Conservation (phyloP, 345 rosid species). For the Lumnitzera littorea region DNA sequence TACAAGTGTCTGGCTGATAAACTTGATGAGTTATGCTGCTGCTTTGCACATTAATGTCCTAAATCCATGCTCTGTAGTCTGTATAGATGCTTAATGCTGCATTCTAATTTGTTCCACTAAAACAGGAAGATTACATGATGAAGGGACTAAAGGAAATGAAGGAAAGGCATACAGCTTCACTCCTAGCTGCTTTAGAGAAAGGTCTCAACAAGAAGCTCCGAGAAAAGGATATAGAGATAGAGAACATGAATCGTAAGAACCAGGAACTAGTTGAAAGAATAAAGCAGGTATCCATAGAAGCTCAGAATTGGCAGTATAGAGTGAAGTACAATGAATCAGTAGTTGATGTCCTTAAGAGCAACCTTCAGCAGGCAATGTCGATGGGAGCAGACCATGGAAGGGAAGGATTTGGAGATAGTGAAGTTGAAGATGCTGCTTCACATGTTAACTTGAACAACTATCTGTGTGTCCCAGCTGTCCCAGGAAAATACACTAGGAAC, state of each 20-base stretch:
- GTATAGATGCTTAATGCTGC: neutral
- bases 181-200: constrained; percentile 61
- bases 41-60: neutral
- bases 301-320: constrained; percentile 73
- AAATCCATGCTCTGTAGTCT: neutral
- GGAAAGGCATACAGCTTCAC: constrained; percentile 54
- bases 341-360: constrained; percentile 52
- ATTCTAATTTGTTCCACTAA: neutral
- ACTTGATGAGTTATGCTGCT: too few relatives aligned
- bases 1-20: too few relatives aligned
- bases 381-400: constrained; percentile 65
- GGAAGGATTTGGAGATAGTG: constrained; percentile 91
- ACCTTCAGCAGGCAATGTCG: constrained; percentile 66
- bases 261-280: constrained; percentile 56
- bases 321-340: constrained; percentile 77
- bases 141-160: constrained; percentile 65
- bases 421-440: constrained; percentile 67
- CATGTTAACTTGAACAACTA: constrained; percentile 38
- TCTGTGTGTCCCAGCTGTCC: too few relatives aligned
- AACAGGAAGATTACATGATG: constrained; percentile 58
- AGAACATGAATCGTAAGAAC: constrained; percentile 60
- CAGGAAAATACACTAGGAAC: neutral
- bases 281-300: constrained; percentile 57
- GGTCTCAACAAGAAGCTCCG: constrained; percentile 49
- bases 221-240: constrained; percentile 68